phyloP scores from a whole-genome alignment of 495 filamentous ascomycete species.

The Aspergillus avenaceus region DNA sequence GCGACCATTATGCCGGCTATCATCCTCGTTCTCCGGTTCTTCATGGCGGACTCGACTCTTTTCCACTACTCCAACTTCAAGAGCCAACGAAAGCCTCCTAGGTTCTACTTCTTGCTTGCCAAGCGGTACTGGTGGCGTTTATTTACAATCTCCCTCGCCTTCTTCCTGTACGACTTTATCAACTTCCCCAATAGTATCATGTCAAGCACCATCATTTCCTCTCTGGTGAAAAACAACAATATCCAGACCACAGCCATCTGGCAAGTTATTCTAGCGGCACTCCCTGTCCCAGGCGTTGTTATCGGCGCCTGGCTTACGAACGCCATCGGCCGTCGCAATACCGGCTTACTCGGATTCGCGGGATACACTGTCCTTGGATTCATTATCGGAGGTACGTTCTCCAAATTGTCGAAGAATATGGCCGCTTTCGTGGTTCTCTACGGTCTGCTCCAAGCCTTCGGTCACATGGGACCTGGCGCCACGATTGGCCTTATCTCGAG shows the following conservation, averaged over 20 bases:
- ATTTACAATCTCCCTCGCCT: constrained; percentile 28
- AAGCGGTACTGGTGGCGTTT: constrained; percentile 28
- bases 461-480: constrained; percentile 34
- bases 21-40: constrained; percentile 26
- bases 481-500: constrained; percentile 32
- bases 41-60: constrained; percentile 32
- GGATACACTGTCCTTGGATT: constrained; percentile 34
- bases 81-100: constrained; percentile 12
- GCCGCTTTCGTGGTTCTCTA: constrained; percentile 36
- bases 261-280: constrained; percentile 33
- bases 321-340: constrained; percentile 27
- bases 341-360: constrained; percentile 28
- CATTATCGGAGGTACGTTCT: constrained; percentile 29
- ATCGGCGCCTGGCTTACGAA: constrained; percentile 32
- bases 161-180: constrained; percentile 36
- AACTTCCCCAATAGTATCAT: constrained; percentile 37
- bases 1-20: constrained; percentile 26
- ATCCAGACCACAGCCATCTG: constrained; percentile 31
- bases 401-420: constrained; percentile 25
- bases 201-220: constrained; percentile 37
- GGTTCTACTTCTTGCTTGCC: constrained; percentile 23
- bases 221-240: constrained; percentile 26
- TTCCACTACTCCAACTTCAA: constrained; percentile 30
- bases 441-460: constrained; percentile 30
- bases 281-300: constrained; percentile 33